Evolutionary conservation across 1,284 basidiomycete genomes (phyloP), one percentile per base, ranked within the genome.

Genomic region (Tranzscheliella williamsii): DNA sequence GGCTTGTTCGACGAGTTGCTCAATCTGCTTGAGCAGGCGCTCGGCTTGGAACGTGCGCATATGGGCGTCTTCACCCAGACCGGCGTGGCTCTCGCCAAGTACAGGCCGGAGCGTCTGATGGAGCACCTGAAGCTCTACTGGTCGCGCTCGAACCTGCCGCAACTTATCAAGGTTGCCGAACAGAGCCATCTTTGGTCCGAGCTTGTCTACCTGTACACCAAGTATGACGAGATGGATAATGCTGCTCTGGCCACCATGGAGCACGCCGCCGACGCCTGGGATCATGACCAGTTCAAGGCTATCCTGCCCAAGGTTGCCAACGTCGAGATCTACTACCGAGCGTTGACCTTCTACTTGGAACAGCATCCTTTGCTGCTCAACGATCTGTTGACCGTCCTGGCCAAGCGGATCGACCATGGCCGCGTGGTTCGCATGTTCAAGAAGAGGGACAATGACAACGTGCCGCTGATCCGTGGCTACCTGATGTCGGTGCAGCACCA

Each of bases 141-240:
- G 72, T 88, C 91, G 38, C 89, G 95, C 50, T 92, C 94, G 83
- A 98, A 97, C 80, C 92, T 97, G 67, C 87, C 89, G 38, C 87
- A 89, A 84, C 91, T 96, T 73, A 93, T 98, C 82, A 89, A 88
- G 80, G 90, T 91, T 11, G 85, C 91, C 5, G 91, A 97, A 80
- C 88, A 89, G 73, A 91, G 90, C n/a, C 94, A 98, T 70, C 85
- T 98, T 45, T 98, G 95, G 94, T 67, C 91, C n/a, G 95, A 98
- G 78, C 85, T 97, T 16, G 94, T 98, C 36, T 98, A 93, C 85
- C 81, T 97, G 42, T 97, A 97, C 81, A 87, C 96, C 81, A 95
- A 95, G 80, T 98, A 98, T 75, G 94, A 95, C 77, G 88, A 91
- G 83, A 90, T 87, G 40, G 91, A 95, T 78, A 95, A 95, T 73